Evolutionary conservation across 2,329 filamentous ascomycete species (phyloP).

Genomic region (Diaporthe australafricana): DNA sequence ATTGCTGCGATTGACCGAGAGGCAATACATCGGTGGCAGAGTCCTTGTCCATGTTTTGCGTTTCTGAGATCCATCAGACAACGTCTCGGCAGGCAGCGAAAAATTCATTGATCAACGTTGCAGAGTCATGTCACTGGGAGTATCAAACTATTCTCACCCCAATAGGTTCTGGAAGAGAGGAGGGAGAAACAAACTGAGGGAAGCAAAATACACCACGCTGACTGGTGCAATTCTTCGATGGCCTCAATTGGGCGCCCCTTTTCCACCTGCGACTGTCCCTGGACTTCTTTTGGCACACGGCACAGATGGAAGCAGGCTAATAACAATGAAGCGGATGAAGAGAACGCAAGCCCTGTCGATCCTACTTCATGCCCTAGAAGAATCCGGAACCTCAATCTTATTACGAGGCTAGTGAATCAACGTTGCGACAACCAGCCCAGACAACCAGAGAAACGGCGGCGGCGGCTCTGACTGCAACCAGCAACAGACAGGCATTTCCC

Average conservation of each 20-base stretch:
- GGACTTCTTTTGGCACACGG: not conserved
- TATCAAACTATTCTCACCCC: slow-evolving; percentile 8
- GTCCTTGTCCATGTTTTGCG: slow-evolving; percentile 7
- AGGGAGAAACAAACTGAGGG: not conserved
- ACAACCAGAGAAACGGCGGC: not conserved
- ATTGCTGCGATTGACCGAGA: not conserved
- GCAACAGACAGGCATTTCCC: not conserved
- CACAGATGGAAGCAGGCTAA: not conserved
- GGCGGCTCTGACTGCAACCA: not conserved
- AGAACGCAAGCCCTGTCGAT: not conserved
- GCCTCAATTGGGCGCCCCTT: not conserved
- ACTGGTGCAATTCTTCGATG: not conserved
- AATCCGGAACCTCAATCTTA: slow-evolving; percentile 10
- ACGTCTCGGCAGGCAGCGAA: slow-evolving; percentile 16
- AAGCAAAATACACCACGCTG: not conserved
- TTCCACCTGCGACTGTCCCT: not conserved
- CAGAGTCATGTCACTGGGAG: slow-evolving; percentile 21
- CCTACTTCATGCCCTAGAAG: slow-evolving; percentile 1
- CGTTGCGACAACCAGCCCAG: too few relatives aligned
- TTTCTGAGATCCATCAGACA: not conserved
- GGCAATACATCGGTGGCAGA: not conserved
- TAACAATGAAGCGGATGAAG: not conserved
- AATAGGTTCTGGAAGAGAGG: slow-evolving; percentile 5
- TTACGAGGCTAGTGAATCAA: not conserved
- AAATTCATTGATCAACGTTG: not conserved